Percentiles rank a stretch among this genome's conserved stretches.
These are phyloP conservation scores for Gilbertella persicaria DNA, from an alignment of 371 early-diverging fungal species.

Conservation along the genomic window DNA sequence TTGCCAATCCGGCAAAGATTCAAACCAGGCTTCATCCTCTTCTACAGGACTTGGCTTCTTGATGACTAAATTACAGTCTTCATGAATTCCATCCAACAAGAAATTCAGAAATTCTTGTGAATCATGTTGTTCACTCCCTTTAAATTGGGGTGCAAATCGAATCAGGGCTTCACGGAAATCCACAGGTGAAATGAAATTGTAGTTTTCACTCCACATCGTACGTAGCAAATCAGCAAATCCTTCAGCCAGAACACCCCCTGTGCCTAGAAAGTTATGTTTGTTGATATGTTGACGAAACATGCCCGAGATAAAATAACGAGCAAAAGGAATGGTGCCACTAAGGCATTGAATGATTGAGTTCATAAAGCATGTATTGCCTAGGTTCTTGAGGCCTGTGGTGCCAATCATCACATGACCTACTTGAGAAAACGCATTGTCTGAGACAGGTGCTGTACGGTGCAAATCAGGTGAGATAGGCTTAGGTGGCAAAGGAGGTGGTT, in stretches of 20 bases:
- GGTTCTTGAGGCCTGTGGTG: constrained; percentile 80
- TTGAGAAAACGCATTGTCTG: constrained; percentile 39
- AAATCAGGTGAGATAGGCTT: constrained; percentile 7
- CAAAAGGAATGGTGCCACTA: constrained; percentile 81
- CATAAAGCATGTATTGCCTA: constrained; percentile 99
- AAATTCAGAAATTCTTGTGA: constrained; percentile 76
- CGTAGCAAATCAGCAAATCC: constrained; percentile 70
- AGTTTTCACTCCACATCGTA: constrained; percentile 69
- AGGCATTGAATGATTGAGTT: constrained; percentile 94
- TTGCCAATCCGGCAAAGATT: constrained; percentile 49
- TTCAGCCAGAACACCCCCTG: constrained; percentile 73
- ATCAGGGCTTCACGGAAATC: constrained; percentile 51
- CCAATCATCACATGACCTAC: constrained; percentile 56
- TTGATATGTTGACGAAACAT: constrained; percentile 74
- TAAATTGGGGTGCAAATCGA: constrained; percentile 68
- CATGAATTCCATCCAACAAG: constrained; percentile 76
- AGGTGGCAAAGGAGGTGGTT: constrained; percentile 9
- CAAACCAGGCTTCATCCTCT: constrained; percentile 45
- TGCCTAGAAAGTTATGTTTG: constrained; percentile 77
- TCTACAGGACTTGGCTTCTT: constrained; percentile 28
- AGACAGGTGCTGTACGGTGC: constrained; percentile 21
- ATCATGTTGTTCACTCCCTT: constrained; percentile 77
- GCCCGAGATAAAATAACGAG: constrained; percentile 79
- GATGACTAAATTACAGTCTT: constrained; percentile 62
- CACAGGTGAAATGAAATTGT: constrained; percentile 58